Evolutionary conservation across 345 rosid species (phyloP).

Genomic region (Brassica rapa): DNA sequence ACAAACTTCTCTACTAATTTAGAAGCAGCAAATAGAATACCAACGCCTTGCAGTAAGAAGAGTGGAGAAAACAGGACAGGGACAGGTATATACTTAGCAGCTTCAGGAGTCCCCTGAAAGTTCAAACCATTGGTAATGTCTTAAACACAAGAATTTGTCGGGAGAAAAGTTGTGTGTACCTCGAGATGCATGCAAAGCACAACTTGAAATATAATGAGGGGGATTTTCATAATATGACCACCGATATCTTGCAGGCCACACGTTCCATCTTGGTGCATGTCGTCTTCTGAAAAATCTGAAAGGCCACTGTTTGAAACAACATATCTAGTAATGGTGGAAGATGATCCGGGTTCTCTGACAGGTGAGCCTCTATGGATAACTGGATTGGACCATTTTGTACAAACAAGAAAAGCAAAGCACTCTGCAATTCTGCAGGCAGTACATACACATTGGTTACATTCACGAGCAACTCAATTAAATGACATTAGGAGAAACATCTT

Average conservation of each 20-base stretch:
- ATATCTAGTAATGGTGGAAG: constrained; percentile 59
- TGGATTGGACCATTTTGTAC: constrained; percentile 95
- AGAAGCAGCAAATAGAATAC: constrained; percentile 74
- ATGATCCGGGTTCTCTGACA: constrained; percentile 58
- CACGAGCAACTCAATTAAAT: constrained; percentile 4
- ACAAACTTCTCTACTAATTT: constrained; percentile 75
- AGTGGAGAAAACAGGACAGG: constrained; percentile 84
- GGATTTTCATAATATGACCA: constrained; percentile 90
- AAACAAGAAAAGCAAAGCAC: constrained; percentile 94
- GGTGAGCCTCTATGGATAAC: constrained; percentile 65
- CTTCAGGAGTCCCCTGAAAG: constrained; percentile 83
- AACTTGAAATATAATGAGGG: constrained; percentile 78
- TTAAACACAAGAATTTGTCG: constrained; percentile 20
- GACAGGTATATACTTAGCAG: constrained; percentile 77
- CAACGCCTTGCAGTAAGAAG: constrained; percentile 83
- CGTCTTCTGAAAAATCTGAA: constrained; percentile 62
- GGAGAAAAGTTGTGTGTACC: constrained; percentile 48
- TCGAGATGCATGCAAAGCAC: constrained; percentile 90
- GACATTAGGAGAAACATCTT: neutral
- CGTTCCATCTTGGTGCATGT: constrained; percentile 54
- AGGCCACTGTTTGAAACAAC: constrained; percentile 90
- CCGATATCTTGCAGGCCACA: constrained; percentile 91
- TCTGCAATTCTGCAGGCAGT: constrained; percentile 75
- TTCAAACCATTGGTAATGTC: constrained; percentile 34
- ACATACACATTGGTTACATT: constrained; percentile 26